Evolutionary conservation across 192 early-diverging fungal genomes (phyloP), one percentile per base, ranked within the genome.

Genomic region (Borealophlyctis nickersoniae): DNA sequence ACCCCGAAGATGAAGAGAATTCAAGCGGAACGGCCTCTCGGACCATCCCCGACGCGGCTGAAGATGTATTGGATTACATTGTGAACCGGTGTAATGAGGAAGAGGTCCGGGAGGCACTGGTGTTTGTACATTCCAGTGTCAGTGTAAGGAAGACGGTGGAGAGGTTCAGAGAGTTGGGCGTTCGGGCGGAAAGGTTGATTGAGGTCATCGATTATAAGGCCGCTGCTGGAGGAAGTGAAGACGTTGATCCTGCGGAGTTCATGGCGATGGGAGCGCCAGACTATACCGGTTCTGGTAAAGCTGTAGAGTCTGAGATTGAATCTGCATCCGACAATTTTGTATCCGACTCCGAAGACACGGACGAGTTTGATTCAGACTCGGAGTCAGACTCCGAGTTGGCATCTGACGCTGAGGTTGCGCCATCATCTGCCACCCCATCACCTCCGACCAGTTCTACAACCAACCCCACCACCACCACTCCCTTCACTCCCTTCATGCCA

Each of bases 91-190:
- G 70, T 34, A 30, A 60, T 39, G 29, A 59, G 33, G 71, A 72
- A 36, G 65, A 69, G 27, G 19, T 45, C 9, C 39, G 39, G 19
- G 59, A 62, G 19, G 73, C 66, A 16, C 66, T 78, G 7, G 70
- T 78, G 51, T 78, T 82, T 56, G 63, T 62, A 4, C 62, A 74
- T 35, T 61, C 66, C 13, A 72, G 69, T n/a, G 56, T 68, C 54
- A 76, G 74, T 0, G 49, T 70, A 32, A 50, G 58, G 2, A 30
- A 45, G 5, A 51, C 77, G 23, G 66, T 75, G 3, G 59, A 69
- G 0, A 50, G 56, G 27, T 49, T 78, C 14, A 65, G 63, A 35
- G 32, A 7, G 19, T 22, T 67, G 49, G 79, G 76, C 1, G n/a
- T 81, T 2, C 58, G 51, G 4, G 72, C 78, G 4, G 74, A 62